phyloP scores from a whole-genome alignment of 768 basidiomycete species.

The Tulasnella sp. region DNA sequence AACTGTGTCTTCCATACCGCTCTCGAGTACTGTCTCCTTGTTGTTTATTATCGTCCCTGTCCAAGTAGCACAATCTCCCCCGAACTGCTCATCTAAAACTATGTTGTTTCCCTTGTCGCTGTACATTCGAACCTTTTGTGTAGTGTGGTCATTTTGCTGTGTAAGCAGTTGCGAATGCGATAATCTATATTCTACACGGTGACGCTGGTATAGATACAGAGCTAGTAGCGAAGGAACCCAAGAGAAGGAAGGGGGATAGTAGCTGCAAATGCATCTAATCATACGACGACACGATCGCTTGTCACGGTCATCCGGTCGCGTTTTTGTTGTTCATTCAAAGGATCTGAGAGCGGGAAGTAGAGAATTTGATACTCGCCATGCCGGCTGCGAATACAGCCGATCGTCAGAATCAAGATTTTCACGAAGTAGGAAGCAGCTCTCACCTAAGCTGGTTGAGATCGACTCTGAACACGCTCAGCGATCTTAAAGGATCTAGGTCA shows the following conservation, averaged over 20 bases:
- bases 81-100: conserved; percentile 13
- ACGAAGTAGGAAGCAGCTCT: conserved; percentile 24
- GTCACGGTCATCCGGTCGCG: conserved; percentile 50
- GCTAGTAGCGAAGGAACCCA: not conserved
- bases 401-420: not conserved
- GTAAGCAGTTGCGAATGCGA: not conserved
- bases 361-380: conserved; percentile 73
- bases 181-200: not conserved
- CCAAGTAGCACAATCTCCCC: not conserved
- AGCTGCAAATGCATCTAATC: conserved; percentile 1
- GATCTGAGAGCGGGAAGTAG: conserved; percentile 68
- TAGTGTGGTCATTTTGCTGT: conserved; percentile 6
- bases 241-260: not conserved
- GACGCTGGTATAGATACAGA: not conserved
- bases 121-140: conserved; percentile 3
- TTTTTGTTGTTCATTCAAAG: conserved; percentile 56
- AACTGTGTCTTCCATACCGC: not conserved
- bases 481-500: conserved; percentile 37
- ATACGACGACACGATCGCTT: conserved; percentile 43
- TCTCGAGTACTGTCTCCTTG: not conserved
- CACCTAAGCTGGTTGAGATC: conserved; percentile 45
- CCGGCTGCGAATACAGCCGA: conserved; percentile 40
- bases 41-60: not conserved
- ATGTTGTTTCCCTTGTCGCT: not conserved
- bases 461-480: conserved; percentile 53